These are phyloP conservation scores for Exidia glandulosa DNA, from an alignment of 768 basidiomycete genomes.

Conservation along the genomic window DNA sequence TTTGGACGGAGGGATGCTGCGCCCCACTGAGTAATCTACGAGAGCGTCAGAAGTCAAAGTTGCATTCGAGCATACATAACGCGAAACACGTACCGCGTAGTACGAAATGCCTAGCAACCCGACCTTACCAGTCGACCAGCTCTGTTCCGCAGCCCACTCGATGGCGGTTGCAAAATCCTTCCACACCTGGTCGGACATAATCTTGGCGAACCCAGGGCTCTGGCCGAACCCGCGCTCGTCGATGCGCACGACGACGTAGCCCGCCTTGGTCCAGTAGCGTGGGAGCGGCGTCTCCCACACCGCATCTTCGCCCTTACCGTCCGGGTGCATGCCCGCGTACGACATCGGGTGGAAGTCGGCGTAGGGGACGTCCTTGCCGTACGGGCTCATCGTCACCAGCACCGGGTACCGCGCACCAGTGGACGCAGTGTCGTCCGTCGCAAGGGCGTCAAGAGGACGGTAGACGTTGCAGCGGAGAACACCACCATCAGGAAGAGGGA, in stretches of 20 bases:
- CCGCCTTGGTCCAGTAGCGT: slow-evolving; percentile 14
- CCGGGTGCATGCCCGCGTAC: slow-evolving; percentile 10
- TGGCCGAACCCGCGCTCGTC: slow-evolving; percentile 17
- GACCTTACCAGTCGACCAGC: too few relatives aligned
- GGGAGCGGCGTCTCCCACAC: slow-evolving; percentile 16
- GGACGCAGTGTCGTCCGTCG: too few relatives aligned
- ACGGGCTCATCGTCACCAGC: slow-evolving; percentile 6
- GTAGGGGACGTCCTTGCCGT: slow-evolving; percentile 13
- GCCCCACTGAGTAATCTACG: too few relatives aligned
- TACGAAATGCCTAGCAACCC: too few relatives aligned
- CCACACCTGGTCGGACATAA: slow-evolving; percentile 12
- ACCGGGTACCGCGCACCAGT: slow-evolving; percentile 1
- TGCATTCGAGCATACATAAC: too few relatives aligned
- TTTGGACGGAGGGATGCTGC: too few relatives aligned
- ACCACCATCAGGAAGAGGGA: slow-evolving; percentile 8
- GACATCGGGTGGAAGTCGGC: slow-evolving; percentile 8
- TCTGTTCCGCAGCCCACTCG: too few relatives aligned
- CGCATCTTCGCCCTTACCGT: slow-evolving; percentile 11
- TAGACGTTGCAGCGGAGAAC: slow-evolving; percentile 14
- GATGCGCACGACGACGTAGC: slow-evolving; percentile 15
- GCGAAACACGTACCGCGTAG: too few relatives aligned
- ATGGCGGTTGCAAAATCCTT: too few relatives aligned
- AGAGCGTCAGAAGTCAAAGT: too few relatives aligned
- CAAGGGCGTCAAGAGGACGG: slow-evolving; percentile 6
- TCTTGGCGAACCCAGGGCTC: slow-evolving; percentile 13